Conservation (phyloP, 305 asterid species). For the Fraxinus greggii region DNA sequence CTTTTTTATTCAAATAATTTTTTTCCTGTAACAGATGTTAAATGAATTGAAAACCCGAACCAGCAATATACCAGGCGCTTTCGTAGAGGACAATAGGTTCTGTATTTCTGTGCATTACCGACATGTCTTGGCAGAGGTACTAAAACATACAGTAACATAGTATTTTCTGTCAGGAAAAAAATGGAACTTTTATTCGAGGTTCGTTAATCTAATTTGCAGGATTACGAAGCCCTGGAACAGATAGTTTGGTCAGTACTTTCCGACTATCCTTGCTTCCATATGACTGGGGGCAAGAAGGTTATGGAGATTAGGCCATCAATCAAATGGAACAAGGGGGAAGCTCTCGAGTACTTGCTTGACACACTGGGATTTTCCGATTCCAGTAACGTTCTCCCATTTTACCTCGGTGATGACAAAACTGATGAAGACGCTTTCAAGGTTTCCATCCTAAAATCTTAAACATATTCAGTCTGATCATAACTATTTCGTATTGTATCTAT, state of each 20-base stretch:
- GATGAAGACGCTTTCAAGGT: conserved; percentile 97
- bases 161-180: background rate
- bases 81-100: conserved; percentile 76
- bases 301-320: conserved; percentile 78
- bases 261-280: conserved; percentile 46
- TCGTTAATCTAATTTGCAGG: conserved; percentile 32
- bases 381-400: conserved; percentile 55
- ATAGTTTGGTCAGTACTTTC: conserved; percentile 35
- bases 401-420: conserved; percentile 76
- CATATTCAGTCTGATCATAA: background rate
- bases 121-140: conserved; percentile 63
- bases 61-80: conserved; percentile 51
- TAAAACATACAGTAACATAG: background rate
- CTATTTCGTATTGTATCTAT: no score
- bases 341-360: conserved; percentile 59
- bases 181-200: background rate
- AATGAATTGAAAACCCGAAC: conserved; percentile 45
- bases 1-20: background rate
- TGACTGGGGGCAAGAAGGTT: conserved; percentile 74
- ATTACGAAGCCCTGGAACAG: conserved; percentile 49
- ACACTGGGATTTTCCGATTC: conserved; percentile 55
- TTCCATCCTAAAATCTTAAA: background rate
- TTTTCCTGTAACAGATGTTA: conserved; percentile 44
- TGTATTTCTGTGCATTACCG: conserved; percentile 85
- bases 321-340: conserved; percentile 85